Conservation (phyloP, 202 grass and related monocot genomes). For the Bolboschoenoplectus hybrid region DNA sequence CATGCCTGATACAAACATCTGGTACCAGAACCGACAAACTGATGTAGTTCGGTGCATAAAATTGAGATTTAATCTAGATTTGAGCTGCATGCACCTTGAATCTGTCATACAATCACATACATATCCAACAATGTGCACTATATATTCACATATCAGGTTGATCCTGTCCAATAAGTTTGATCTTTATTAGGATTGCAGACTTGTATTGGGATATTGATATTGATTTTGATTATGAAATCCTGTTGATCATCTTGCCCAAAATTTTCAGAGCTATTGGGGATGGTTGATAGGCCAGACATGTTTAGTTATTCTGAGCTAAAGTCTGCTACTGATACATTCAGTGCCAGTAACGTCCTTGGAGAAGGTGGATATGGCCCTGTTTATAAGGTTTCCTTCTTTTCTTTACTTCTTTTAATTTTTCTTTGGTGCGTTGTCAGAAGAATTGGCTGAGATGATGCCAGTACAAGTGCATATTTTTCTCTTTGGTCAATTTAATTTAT, state of each 20-base stretch:
- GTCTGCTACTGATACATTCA: slow-evolving; percentile 69
- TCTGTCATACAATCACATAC: background rate
- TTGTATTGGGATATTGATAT: background rate
- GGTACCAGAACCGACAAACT: background rate
- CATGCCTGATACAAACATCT: background rate
- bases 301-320: slow-evolving; percentile 73
- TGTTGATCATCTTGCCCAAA: background rate
- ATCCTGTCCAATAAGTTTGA: background rate
- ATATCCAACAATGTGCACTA: background rate
- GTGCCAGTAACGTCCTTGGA: slow-evolving; percentile 69
- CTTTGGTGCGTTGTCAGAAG: background rate
- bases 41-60: background rate
- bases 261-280: slow-evolving; percentile 63
- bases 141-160: background rate
- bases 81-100: background rate
- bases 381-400: slow-evolving; percentile 54
- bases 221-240: background rate
- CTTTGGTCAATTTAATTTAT: slow-evolving; percentile 9
- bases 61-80: background rate
- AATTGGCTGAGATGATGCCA: background rate
- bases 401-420: background rate
- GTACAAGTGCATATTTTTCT: background rate
- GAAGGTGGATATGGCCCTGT: slow-evolving; percentile 84
- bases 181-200: background rate
- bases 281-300: slow-evolving; percentile 62